phyloP scores from a whole-genome alignment of 1,139 yeast species.

The Yamadazyma diospyri region DNA sequence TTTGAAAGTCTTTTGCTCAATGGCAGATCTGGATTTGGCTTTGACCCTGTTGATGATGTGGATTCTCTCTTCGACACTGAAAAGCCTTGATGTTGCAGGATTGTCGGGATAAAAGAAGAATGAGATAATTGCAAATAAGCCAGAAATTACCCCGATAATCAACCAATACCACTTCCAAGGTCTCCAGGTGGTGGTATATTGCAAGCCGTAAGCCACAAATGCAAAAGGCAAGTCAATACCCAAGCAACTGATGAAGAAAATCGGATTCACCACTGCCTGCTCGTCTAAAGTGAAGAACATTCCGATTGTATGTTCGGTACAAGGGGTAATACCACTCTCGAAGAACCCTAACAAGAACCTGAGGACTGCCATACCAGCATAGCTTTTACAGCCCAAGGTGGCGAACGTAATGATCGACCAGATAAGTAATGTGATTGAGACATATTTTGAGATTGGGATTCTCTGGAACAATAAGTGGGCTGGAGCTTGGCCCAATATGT shows the following conservation, averaged over 20 bases:
- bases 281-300: constrained; percentile 14
- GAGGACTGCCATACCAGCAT: constrained; percentile 14
- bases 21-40: constrained; percentile 29
- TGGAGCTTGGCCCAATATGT: constrained; percentile 14
- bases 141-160: constrained; percentile 13
- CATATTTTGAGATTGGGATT: constrained; percentile 14
- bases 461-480: constrained; percentile 15
- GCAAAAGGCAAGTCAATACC: constrained; percentile 16
- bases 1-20: constrained; percentile 44
- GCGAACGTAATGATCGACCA: constrained; percentile 28
- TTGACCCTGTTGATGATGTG: constrained; percentile 13
- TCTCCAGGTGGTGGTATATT: constrained; percentile 12
- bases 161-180: constrained; percentile 18
- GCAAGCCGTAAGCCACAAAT: constrained; percentile 15
- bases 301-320: constrained; percentile 13
- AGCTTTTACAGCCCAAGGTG: constrained; percentile 22
- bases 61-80: constrained; percentile 16
- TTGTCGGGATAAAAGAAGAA: constrained; percentile 14
- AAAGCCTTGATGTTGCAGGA: constrained; percentile 21
- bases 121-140: constrained; percentile 10
- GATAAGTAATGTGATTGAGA: constrained; percentile 11
- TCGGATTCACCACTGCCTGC: constrained; percentile 15
- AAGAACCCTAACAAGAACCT: constrained; percentile 17
- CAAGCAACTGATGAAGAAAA: constrained; percentile 23
- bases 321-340: constrained; percentile 17